Percentiles rank a stretch among this genome's conserved stretches.
These are phyloP conservation scores for Sporothrix humicola DNA, from an alignment of 2,329 filamentous ascomycete genomes.

Conservation along the genomic window DNA sequence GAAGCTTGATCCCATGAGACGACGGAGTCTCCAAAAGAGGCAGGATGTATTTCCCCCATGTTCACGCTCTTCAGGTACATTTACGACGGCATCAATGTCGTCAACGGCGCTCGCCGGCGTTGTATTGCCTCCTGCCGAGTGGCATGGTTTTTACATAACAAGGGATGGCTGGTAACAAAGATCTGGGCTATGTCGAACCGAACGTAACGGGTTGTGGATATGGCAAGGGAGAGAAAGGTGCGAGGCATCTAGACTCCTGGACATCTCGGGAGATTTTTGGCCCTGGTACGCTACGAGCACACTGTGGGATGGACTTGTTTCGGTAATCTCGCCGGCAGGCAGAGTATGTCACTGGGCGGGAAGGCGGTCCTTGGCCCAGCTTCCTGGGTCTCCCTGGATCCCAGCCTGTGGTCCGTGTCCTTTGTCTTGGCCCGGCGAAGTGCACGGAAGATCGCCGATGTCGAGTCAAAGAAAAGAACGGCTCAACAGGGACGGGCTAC, in stretches of 20 bases:
- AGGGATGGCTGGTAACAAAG: neutral
- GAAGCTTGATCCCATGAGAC: neutral
- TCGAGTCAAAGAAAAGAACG: no score
- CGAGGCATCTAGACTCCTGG: no score
- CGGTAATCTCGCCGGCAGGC: neutral
- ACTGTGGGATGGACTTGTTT: no score
- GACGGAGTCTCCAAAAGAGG: neutral
- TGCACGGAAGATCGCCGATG: no score
- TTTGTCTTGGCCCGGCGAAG: no score
- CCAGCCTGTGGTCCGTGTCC: no score
- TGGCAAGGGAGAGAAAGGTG: neutral
- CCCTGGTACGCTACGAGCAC: no score
- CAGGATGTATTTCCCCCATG: neutral
- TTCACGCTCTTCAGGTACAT: neutral
- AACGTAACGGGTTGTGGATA: neutral
- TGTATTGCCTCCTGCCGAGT: neutral
- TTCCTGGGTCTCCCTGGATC: no score
- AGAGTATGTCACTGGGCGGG: neutral
- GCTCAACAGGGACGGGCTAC: no score
- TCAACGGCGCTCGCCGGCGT: neutral
- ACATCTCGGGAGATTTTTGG: no score
- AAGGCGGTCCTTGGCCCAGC: no score
- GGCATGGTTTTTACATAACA: conserved; percentile 1
- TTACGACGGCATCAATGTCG: neutral
- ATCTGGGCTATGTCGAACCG: neutral